phyloP scores from a whole-genome alignment of 768 basidiomycete species.

The Trametes coccinea region DNA sequence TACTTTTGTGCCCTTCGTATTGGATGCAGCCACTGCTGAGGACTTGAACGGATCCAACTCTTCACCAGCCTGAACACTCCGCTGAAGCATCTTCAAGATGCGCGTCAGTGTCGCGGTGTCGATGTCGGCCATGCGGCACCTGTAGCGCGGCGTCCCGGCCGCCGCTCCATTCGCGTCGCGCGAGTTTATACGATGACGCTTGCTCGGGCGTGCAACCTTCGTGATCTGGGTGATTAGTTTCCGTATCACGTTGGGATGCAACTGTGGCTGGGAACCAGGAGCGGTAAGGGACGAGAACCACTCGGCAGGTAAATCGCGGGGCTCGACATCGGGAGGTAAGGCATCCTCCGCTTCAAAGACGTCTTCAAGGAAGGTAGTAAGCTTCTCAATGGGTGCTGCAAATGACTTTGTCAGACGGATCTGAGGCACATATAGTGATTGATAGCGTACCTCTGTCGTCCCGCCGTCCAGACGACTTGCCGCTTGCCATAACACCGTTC shows the following conservation, averaged over 20 bases:
- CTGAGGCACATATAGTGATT: slow-evolving; percentile 10
- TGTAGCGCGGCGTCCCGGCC: slow-evolving; percentile 43
- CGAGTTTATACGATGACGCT: slow-evolving; percentile 57
- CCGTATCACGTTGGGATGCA: slow-evolving; percentile 56
- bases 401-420: background rate
- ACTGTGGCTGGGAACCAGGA: slow-evolving; percentile 59
- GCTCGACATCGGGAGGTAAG: slow-evolving; percentile 55
- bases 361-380: slow-evolving; percentile 76
- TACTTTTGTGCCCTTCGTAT: slow-evolving; percentile 26
- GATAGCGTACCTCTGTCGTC: slow-evolving; percentile 64
- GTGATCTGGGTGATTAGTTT: slow-evolving; percentile 72
- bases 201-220: slow-evolving; percentile 65
- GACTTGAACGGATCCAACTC: slow-evolving; percentile 69
- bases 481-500: slow-evolving; percentile 32
- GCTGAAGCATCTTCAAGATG: slow-evolving; percentile 74
- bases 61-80: slow-evolving; percentile 76
- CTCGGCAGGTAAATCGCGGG: slow-evolving; percentile 53
- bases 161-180: slow-evolving; percentile 38
- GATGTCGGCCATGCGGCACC: slow-evolving; percentile 66
- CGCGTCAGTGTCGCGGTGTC: slow-evolving; percentile 63
- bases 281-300: slow-evolving; percentile 64
- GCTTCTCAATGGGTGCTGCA: slow-evolving; percentile 71
- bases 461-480: slow-evolving; percentile 54
- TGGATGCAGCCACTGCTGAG: slow-evolving; percentile 8
- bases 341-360: slow-evolving; percentile 82